These are phyloP conservation scores for Wallacemonas collosoma DNA, from an alignment of 208 protist species.

Conservation along the genomic window DNA sequence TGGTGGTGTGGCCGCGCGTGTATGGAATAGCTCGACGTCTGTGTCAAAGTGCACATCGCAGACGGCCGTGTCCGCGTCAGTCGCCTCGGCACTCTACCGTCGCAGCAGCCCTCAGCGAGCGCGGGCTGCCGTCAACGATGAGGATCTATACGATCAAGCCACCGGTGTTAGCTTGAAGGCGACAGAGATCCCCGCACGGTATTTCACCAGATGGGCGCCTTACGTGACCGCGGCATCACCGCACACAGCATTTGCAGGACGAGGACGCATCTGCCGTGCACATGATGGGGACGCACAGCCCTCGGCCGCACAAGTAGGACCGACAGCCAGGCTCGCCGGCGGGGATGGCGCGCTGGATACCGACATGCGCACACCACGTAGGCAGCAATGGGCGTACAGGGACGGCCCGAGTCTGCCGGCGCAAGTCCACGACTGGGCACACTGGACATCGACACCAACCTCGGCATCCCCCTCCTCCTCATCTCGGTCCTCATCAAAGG, in stretches of 20 bases:
- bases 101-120: not conserved
- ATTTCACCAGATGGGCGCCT: conserved; percentile 7
- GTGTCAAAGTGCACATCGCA: not conserved
- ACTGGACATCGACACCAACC: no score
- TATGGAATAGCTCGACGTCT: not conserved
- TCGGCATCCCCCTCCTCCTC: not conserved
- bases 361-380: not conserved
- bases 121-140: not conserved
- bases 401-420: not conserved
- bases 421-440: not conserved
- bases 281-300: not conserved
- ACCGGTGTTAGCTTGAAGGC: conserved; percentile 24
- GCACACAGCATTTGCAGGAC: not conserved
- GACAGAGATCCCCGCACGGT: conserved; percentile 26
- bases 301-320: not conserved
- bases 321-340: not conserved
- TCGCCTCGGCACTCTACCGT: not conserved
- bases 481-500: not conserved
- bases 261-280: not conserved
- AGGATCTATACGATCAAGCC: conserved; percentile 22
- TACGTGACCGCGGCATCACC: not conserved
- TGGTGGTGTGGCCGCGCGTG: not conserved
- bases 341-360: not conserved
- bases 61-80: not conserved
- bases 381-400: not conserved